A percentile compares a stretch with the other conserved stretches of the same genome.
These are phyloP conservation scores for Cystobasidiaceae sp. DNA, from an alignment of 1,284 basidiomycete species.

Conservation along the genomic window DNA sequence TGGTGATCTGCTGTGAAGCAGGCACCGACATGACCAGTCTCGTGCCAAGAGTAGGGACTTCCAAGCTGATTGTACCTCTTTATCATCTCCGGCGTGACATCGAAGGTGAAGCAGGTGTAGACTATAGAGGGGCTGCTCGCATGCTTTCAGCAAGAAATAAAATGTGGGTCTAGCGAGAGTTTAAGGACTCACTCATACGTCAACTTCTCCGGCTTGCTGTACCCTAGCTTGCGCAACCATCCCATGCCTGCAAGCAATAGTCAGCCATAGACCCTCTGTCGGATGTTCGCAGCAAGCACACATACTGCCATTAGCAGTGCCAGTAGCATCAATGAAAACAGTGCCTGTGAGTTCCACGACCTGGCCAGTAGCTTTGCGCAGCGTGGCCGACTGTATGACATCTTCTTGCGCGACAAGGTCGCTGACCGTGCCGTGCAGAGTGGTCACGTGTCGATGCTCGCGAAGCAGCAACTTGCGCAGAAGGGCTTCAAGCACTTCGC, in stretches of 20 bases:
- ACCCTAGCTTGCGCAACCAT: slow-evolving; percentile 28
- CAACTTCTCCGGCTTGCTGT: slow-evolving; percentile 12
- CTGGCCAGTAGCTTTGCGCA: slow-evolving; percentile 2
- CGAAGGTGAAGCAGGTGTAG: slow-evolving; percentile 25
- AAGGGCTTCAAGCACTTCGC: slow-evolving; percentile 29
- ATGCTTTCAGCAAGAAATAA: too few species aligned
- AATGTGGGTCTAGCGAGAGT: not conserved
- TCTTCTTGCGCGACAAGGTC: not conserved
- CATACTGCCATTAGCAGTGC: slow-evolving; percentile 27
- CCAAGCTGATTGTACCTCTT: slow-evolving; percentile 15
- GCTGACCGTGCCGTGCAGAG: slow-evolving; percentile 12
- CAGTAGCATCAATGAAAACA: slow-evolving; percentile 9
- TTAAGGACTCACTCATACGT: slow-evolving; percentile 5
- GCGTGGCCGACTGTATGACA: not conserved
- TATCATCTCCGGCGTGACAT: slow-evolving; percentile 15
- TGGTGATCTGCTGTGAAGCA: slow-evolving; percentile 24
- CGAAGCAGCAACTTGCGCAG: slow-evolving; percentile 4
- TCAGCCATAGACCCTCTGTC: not conserved
- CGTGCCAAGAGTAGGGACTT: slow-evolving; percentile 11
- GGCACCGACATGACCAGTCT: slow-evolving; percentile 27
- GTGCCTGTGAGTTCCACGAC: not conserved
- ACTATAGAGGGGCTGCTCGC: slow-evolving; percentile 25
- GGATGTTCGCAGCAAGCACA: not conserved
- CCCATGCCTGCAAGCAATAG: slow-evolving; percentile 8
- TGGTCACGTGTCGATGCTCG: not conserved